These are phyloP conservation scores for Ceratobasidium papillatum DNA, from an alignment of 1,284 basidiomycete species.

Conservation along the genomic window DNA sequence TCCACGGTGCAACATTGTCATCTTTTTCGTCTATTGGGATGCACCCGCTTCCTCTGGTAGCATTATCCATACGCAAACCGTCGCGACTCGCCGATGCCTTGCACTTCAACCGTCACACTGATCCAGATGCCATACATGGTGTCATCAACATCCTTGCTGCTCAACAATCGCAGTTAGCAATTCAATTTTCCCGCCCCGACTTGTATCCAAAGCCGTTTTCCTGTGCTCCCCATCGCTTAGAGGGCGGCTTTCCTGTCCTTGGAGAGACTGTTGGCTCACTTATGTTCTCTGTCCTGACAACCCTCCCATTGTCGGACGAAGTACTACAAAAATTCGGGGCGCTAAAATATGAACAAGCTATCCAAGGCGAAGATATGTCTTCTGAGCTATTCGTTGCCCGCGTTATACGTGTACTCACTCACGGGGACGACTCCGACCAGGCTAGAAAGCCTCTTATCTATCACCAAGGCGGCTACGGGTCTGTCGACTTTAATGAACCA, in stretches of 20 bases:
- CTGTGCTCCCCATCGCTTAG: constrained; percentile 53
- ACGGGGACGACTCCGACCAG: background rate
- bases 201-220: constrained; percentile 66
- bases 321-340: constrained; percentile 45
- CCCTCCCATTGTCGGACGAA: constrained; percentile 44
- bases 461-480: background rate
- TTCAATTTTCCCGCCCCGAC: constrained; percentile 70
- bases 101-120: constrained; percentile 53
- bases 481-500: background rate
- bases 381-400: constrained; percentile 42
- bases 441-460: constrained; percentile 23
- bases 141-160: constrained; percentile 75
- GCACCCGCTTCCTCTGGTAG: constrained; percentile 84
- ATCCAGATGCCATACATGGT: constrained; percentile 56
- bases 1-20: constrained; percentile 89
- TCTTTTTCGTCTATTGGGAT: constrained; percentile 92
- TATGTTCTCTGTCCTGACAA: constrained; percentile 60
- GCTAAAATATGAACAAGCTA: background rate
- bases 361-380: background rate
- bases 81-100: constrained; percentile 79
- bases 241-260: constrained; percentile 66
- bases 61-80: constrained; percentile 88
- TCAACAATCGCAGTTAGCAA: constrained; percentile 63
- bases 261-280: constrained; percentile 66
- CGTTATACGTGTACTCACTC: constrained; percentile 30